Evolutionary conservation across 2,329 filamentous ascomycete species (phyloP).

Genomic region (Monilinia vaccinii-corymbosi): DNA sequence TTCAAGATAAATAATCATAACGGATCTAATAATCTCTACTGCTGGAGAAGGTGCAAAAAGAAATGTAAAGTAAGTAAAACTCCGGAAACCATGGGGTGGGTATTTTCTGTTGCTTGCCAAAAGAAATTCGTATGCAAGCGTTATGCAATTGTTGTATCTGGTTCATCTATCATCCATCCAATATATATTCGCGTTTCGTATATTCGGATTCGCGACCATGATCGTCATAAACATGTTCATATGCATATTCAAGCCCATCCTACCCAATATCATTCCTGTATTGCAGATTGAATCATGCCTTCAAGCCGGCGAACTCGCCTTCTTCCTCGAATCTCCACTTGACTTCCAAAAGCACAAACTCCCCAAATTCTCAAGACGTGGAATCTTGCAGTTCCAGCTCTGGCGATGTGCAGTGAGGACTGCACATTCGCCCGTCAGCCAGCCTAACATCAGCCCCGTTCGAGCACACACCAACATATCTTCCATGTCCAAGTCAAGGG

Average conservation of each 20-base stretch:
- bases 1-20: background rate
- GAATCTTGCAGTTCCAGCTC: background rate
- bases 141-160: background rate
- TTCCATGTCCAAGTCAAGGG: background rate
- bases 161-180: background rate
- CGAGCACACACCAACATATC: background rate
- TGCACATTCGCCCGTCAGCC: conserved; percentile 1
- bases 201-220: background rate
- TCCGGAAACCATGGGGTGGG: conserved; percentile 1
- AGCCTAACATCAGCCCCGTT: conserved; percentile 1
- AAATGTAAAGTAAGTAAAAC: background rate
- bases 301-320: background rate
- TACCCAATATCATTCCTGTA: background rate
- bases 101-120: conserved; percentile 3
- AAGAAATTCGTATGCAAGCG: background rate
- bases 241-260: background rate
- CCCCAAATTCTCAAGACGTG: background rate
- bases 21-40: too few species aligned
- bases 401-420: background rate
- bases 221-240: background rate
- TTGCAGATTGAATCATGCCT: background rate
- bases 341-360: background rate
- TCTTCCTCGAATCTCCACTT: background rate
- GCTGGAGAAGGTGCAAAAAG: background rate
- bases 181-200: background rate